Base-by-base conservation (phyloP, 2,329 filamentous ascomycete species). In the Calonectria fujianensis region DNA sequence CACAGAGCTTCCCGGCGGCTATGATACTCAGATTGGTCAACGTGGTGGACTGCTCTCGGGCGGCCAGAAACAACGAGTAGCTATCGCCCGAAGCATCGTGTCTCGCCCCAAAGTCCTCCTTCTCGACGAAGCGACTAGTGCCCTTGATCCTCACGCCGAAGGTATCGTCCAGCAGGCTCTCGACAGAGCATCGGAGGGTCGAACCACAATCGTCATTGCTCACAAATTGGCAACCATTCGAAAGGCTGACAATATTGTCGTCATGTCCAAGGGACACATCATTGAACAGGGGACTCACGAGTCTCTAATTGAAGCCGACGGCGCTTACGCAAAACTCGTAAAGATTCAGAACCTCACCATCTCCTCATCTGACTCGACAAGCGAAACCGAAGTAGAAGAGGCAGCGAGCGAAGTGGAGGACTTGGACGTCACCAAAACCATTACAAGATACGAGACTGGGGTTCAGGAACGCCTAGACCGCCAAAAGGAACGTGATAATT, bases 91-190 rank as follows among this genome's bases (percentile, higher is more conserved):
- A 32, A 91, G 90, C 54, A 91, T 94, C 67, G 86, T 94, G 35
- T 89, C 90, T 27, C 85, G 91, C 54, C 92, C 92, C 0, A 85
- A 86, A 1, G 91, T 94, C 31, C 85, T 94, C 2, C 89, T 94
- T 20, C 85, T 94, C 1, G 92, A 94, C 77, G 92, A 94, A 82
- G 92, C 92, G 1, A 94, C 92, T 0, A 91, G 89, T 61, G 91
- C 92, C 11, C 81, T 87, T 31, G 85, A 87, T 63, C 82, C 85
- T 0, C 83, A 87, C 18, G 83, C 86, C 5, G 86, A 87, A 68
- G 83, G 85, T 1, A 84, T 89, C 20, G 90, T 92, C 0, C 90
- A 92, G 77, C 81, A 86, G 61, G 90, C 90, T 0, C 86, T 92
- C 14, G 87, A 89, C 69, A 85, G 85, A 20, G 86, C 92, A 1